Evolutionary conservation across 441 rosid species (phyloP).

Genomic region (Pelargonium australe): DNA sequence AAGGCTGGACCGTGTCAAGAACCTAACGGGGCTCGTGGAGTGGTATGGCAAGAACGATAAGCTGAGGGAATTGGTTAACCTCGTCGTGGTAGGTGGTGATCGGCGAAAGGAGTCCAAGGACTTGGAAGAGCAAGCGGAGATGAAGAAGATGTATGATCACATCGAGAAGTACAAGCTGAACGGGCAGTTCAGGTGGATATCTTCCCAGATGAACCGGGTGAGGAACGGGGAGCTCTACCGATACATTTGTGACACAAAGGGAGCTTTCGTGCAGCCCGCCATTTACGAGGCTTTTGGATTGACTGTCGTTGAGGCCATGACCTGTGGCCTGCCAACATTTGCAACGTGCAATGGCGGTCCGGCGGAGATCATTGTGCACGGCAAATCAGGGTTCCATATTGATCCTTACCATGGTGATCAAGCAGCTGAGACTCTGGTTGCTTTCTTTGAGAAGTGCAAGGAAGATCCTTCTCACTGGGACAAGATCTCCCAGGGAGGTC

Average conservation of each 20-base stretch:
- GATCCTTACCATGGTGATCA: conserved; percentile 91
- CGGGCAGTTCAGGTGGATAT: conserved; percentile 91
- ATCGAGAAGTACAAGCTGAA: conserved; percentile 66
- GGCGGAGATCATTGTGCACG: conserved; percentile 82
- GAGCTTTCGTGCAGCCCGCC: conserved; percentile 92
- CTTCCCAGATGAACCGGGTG: conserved; percentile 83
- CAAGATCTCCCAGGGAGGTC: conserved; percentile 61
- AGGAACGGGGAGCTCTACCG: conserved; percentile 88
- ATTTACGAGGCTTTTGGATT: conserved; percentile 85
- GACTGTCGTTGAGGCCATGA: conserved; percentile 93
- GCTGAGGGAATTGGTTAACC: conserved; percentile 66
- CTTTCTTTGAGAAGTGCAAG: conserved; percentile 73
- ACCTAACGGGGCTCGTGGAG: conserved; percentile 77
- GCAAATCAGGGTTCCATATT: conserved; percentile 81
- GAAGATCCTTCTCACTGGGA: conserved; percentile 63
- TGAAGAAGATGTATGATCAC: conserved; percentile 67
- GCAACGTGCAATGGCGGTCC: conserved; percentile 96
- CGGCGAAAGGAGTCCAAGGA: conserved; percentile 76
- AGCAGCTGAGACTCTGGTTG: conserved; percentile 64
- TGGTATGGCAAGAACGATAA: conserved; percentile 76
- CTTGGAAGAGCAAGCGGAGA: conserved; percentile 75
- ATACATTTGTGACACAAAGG: conserved; percentile 71
- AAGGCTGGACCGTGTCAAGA: conserved; percentile 90
- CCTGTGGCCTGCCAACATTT: conserved; percentile 85
- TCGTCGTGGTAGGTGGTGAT: conserved; percentile 89